phyloP scores from a whole-genome alignment of 2,329 filamentous ascomycete genomes.

The Talaromyces atroroseus region DNA sequence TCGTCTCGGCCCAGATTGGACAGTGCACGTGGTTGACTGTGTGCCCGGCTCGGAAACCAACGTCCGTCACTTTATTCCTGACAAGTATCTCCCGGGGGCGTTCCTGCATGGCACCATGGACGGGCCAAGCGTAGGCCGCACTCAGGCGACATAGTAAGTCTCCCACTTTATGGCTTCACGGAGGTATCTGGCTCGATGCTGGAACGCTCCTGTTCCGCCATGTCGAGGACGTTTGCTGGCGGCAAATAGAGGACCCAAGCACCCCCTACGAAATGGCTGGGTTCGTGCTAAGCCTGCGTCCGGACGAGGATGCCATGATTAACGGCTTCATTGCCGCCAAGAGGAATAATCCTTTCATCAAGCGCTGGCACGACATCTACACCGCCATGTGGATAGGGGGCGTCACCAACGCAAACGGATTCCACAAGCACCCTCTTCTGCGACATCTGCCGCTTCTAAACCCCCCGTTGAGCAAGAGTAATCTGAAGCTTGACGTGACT shows the following conservation, averaged over 20 bases:
- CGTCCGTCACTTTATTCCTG: constrained; percentile 30
- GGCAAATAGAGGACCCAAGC: constrained; percentile 30
- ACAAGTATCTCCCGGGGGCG: background rate
- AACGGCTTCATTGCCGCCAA: constrained; percentile 11
- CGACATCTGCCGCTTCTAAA: background rate
- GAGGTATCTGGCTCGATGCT: constrained; percentile 37
- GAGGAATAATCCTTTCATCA: constrained; percentile 5
- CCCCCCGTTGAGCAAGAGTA: background rate
- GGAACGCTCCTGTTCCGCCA: constrained; percentile 38
- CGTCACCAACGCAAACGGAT: background rate
- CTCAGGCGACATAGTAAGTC: background rate
- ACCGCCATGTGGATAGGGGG: constrained; percentile 1
- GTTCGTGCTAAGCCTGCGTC: background rate
- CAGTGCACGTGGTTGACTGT: constrained; percentile 37
- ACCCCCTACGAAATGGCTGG: constrained; percentile 29
- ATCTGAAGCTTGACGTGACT: background rate
- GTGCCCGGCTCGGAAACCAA: constrained; percentile 34
- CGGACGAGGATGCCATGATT: background rate
- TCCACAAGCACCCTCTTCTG: background rate
- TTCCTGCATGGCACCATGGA: background rate
- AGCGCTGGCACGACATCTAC: constrained; percentile 13
- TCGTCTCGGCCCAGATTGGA: constrained; percentile 35
- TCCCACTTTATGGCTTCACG: constrained; percentile 1
- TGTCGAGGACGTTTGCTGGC: constrained; percentile 42
- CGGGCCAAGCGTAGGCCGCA: background rate